phyloP scores from a whole-genome alignment of 768 basidiomycete genomes.

The Cyclocybe cylindracea region DNA sequence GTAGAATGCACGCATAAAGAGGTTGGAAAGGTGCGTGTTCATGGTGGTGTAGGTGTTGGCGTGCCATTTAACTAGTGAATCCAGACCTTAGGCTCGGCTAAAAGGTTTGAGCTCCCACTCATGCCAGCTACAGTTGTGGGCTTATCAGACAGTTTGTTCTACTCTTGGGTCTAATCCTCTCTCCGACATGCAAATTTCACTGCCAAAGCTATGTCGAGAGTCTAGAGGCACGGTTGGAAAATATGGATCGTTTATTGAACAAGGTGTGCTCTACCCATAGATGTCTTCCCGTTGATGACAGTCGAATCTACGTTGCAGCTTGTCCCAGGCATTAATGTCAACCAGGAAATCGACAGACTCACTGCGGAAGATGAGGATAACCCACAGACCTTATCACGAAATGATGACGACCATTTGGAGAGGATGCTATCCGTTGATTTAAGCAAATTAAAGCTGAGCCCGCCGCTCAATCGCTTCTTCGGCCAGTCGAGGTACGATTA shows the following conservation, averaged over 20 bases:
- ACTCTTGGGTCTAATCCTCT: no score
- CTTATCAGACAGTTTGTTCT: no score
- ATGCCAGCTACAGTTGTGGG: background rate
- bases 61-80: background rate
- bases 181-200: slow-evolving; percentile 28
- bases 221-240: slow-evolving; percentile 61
- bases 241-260: slow-evolving; percentile 61
- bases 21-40: slow-evolving; percentile 59
- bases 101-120: slow-evolving; percentile 45
- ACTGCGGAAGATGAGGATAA: slow-evolving; percentile 37
- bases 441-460: slow-evolving; percentile 36
- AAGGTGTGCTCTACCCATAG: slow-evolving; percentile 36
- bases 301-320: slow-evolving; percentile 8
- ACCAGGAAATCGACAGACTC: slow-evolving; percentile 52
- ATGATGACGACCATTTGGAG: slow-evolving; percentile 31
- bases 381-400: slow-evolving; percentile 31
- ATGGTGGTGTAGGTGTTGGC: background rate
- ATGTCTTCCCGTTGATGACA: background rate
- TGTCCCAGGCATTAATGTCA: slow-evolving; percentile 64
- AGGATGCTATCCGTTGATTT: slow-evolving; percentile 31
- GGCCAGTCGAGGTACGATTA: slow-evolving; percentile 45
- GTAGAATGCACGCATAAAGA: slow-evolving; percentile 70
- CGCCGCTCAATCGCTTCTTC: slow-evolving; percentile 45
- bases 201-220: slow-evolving; percentile 58
- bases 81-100: slow-evolving; percentile 60